A percentile compares a stretch with the other conserved stretches of the same genome.
Conservation (phyloP, 305 asterid genomes). For the Fraxinus nigra region DNA sequence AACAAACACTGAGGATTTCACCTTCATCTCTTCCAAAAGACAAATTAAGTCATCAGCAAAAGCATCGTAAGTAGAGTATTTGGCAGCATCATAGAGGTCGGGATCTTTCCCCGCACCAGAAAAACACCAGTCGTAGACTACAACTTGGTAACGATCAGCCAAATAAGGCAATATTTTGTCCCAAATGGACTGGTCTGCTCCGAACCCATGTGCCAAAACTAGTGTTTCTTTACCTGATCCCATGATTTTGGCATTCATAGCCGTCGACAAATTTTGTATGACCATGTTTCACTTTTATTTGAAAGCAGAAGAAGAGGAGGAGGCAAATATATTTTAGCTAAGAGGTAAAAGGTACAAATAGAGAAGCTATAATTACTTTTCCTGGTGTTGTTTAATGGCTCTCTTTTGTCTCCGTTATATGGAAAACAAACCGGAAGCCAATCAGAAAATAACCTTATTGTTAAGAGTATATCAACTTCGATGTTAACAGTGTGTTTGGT, state of each 20-base stretch:
- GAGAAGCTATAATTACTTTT: neutral
- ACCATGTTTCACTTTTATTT: slow-evolving; percentile 25
- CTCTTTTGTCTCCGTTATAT: neutral
- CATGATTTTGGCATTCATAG: slow-evolving; percentile 56
- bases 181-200: slow-evolving; percentile 80
- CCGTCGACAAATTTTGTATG: slow-evolving; percentile 33
- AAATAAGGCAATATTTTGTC: slow-evolving; percentile 50
- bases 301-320: neutral
- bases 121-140: slow-evolving; percentile 78
- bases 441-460: neutral
- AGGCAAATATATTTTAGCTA: neutral
- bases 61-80: slow-evolving; percentile 54
- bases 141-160: slow-evolving; percentile 37
- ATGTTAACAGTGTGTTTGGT: neutral
- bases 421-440: neutral
- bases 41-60: slow-evolving; percentile 68
- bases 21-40: slow-evolving; percentile 61
- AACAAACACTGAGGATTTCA: slow-evolving; percentile 49
- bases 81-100: slow-evolving; percentile 40
- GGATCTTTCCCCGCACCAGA: slow-evolving; percentile 57
- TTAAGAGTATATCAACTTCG: neutral
- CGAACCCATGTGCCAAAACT: slow-evolving; percentile 75
- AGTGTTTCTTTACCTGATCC: slow-evolving; percentile 61
- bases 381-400: neutral
- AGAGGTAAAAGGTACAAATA: neutral